These are phyloP conservation scores for Seminavis robusta DNA, from an alignment of 108 stramenopile species.

Conservation along the genomic window DNA sequence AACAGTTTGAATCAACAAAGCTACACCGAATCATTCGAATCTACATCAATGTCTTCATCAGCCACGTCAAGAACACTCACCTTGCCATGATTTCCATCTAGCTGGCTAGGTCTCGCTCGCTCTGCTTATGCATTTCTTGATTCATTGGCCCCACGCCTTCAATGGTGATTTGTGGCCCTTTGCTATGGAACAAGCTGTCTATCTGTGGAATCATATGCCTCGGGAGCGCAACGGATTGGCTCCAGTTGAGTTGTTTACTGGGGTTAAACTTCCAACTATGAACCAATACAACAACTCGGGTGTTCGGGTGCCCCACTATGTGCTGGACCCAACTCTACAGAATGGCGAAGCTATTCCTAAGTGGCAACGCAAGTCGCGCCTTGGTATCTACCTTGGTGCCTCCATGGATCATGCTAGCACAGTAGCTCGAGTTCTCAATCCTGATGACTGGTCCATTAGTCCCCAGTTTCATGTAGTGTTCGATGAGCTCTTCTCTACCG, in stretches of 20 bases:
- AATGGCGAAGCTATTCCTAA: constrained; percentile 27
- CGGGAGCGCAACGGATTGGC: constrained; percentile 10
- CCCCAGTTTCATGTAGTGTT: constrained; percentile 7
- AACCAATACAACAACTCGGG: constrained; percentile 1
- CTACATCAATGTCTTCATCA: too few relatives aligned
- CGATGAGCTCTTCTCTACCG: constrained; percentile 1
- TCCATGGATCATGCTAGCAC: constrained; percentile 13
- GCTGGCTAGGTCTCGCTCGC: too few relatives aligned
- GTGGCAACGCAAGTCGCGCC: constrained; percentile 16
- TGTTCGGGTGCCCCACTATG: constrained; percentile 32
- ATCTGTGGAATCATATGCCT: constrained; percentile 32
- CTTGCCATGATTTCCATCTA: too few relatives aligned
- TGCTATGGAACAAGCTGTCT: constrained; percentile 41
- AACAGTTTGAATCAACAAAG: too few relatives aligned
- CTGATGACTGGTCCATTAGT: constrained; percentile 5
- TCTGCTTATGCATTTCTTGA: constrained; percentile 30
- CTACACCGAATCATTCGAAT: too few relatives aligned
- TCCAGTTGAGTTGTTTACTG: constrained; percentile 25
- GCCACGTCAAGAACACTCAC: too few relatives aligned
- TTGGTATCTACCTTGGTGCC: constrained; percentile 14
- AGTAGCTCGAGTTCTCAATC: constrained; percentile 29
- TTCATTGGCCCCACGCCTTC: constrained; percentile 31
- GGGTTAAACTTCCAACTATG: background rate
- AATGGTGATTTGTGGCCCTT: constrained; percentile 33
- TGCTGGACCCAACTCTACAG: constrained; percentile 12